Evolutionary conservation across 2,329 filamentous ascomycete genomes (phyloP).

Genomic region (Pseudogymnoascus sp.): DNA sequence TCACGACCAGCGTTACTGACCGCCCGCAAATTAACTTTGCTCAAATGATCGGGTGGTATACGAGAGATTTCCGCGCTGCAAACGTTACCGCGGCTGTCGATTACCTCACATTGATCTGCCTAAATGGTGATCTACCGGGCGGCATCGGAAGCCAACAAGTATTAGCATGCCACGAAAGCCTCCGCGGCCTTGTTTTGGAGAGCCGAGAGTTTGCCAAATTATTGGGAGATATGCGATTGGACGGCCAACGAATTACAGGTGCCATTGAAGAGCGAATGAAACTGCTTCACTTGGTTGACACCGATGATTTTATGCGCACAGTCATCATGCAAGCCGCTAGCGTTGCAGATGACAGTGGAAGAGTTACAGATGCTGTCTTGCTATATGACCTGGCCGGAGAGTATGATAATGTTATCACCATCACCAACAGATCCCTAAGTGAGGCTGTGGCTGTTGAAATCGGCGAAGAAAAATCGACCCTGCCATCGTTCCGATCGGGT

Average conservation of each 20-base stretch:
- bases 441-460: conserved; percentile 83
- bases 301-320: conserved; percentile 79
- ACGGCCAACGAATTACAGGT: conserved; percentile 78
- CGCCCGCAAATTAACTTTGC: conserved; percentile 88
- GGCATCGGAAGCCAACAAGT: conserved; percentile 69
- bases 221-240: conserved; percentile 79
- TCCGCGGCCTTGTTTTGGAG: conserved; percentile 92
- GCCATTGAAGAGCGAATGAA: conserved; percentile 77
- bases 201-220: conserved; percentile 91
- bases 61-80: conserved; percentile 86
- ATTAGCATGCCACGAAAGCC: conserved; percentile 79
- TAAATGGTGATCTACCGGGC: conserved; percentile 75
- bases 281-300: conserved; percentile 70
- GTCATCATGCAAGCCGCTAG: conserved; percentile 89
- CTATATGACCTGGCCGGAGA: conserved; percentile 92
- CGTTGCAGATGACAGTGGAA: conserved; percentile 87
- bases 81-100: conserved; percentile 85
- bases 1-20: conserved; percentile 57
- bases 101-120: conserved; percentile 83
- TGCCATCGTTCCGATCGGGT: conserved; percentile 44
- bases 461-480: conserved; percentile 67
- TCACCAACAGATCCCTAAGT: conserved; percentile 82
- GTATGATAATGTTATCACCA: conserved; percentile 86
- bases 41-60: conserved; percentile 89
- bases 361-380: conserved; percentile 87